Evolutionary conservation across 2,329 filamentous ascomycete genomes (phyloP).

Genomic region (Thelonectria rubi): DNA sequence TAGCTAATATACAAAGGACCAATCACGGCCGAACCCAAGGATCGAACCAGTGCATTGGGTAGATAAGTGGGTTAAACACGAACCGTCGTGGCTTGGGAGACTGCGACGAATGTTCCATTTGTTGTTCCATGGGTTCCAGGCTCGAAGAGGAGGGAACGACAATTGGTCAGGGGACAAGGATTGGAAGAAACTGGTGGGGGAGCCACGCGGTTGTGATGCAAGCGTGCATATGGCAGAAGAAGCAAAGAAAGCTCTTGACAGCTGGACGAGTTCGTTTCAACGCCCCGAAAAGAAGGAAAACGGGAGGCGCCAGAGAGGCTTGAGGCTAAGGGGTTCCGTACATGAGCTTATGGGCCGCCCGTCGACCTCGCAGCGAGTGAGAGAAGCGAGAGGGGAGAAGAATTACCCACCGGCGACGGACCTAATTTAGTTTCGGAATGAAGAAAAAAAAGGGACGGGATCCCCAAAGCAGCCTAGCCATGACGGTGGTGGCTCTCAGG

Average conservation of each 20-base stretch:
- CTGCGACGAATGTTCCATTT: neutral
- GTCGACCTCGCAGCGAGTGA: neutral
- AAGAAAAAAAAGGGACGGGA: neutral
- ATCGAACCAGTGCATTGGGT: neutral
- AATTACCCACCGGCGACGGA: neutral
- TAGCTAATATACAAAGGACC: neutral
- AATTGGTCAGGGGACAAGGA: neutral
- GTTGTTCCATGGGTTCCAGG: neutral
- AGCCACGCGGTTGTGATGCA: neutral
- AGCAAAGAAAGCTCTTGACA: neutral
- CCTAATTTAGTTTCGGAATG: neutral
- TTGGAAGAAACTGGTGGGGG: neutral
- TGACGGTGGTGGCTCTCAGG: neutral
- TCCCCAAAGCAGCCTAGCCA: neutral
- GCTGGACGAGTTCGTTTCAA: no score
- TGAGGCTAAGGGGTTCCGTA: neutral
- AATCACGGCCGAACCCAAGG: neutral
- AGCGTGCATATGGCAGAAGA: neutral
- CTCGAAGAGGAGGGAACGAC: neutral
- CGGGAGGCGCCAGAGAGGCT: neutral
- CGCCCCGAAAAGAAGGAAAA: neutral
- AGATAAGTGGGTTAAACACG: neutral
- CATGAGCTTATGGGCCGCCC: no score
- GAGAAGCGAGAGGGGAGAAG: neutral
- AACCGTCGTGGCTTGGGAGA: neutral